These are phyloP conservation scores for Phytophthora sp. DNA, from an alignment of 352 stramenopile species.

Conservation along the genomic window DNA sequence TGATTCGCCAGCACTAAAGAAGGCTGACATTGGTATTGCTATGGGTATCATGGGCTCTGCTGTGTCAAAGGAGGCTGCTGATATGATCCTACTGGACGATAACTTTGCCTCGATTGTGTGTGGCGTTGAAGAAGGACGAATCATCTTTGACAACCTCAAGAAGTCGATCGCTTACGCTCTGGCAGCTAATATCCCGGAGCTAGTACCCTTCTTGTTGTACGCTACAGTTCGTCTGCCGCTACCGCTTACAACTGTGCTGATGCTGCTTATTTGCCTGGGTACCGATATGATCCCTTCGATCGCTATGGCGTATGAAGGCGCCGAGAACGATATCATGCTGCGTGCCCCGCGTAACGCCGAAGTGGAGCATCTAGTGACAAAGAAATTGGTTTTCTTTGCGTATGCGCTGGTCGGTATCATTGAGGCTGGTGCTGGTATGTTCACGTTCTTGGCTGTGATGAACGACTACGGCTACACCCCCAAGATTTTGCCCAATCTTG, in stretches of 20 bases:
- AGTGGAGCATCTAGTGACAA: conserved; percentile 88
- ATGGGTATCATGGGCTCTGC: conserved; percentile 98
- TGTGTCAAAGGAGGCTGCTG: conserved; percentile 95
- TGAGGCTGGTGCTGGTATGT: conserved; percentile 85
- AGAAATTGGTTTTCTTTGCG: conserved; percentile 86
- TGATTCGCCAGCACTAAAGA: conserved; percentile 96
- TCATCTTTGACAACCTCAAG: conserved; percentile 97
- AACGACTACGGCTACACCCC: conserved; percentile 91
- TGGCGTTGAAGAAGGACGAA: conserved; percentile 95
- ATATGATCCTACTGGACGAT: conserved; percentile 97
- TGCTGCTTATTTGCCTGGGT: conserved; percentile 91
- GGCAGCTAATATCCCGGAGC: conserved; percentile 91
- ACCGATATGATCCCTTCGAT: conserved; percentile 96
- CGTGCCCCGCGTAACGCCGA: conserved; percentile 79
- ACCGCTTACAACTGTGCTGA: conserved; percentile 91
- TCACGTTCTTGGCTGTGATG: conserved; percentile 89
- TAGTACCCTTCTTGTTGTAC: conserved; percentile 87
- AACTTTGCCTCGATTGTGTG: conserved; percentile 98
- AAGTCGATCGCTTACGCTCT: conserved; percentile 94
- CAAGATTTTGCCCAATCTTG: conserved; percentile 80
- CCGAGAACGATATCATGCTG: conserved; percentile 91
- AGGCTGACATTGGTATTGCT: conserved; percentile 97
- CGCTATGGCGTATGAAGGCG: conserved; percentile 91
- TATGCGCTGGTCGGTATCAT: conserved; percentile 92
- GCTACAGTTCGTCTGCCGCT: conserved; percentile 88